Evolutionary conservation across 192 early-diverging fungal species (phyloP).

Genomic region (Entophlyctis helioformis): DNA sequence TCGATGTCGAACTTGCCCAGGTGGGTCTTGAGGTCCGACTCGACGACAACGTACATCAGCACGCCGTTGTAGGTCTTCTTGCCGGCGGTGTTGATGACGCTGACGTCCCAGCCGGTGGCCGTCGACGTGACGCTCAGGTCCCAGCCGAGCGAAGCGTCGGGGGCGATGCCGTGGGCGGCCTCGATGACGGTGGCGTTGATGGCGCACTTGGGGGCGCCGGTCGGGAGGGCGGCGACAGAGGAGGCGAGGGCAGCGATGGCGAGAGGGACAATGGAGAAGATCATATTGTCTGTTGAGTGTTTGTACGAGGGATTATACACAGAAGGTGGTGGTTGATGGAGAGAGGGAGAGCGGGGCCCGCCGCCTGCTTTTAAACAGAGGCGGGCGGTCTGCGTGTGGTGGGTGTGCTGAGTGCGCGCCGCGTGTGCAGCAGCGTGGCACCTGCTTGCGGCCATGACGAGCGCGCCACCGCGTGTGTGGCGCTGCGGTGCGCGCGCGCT

Average conservation of each 20-base stretch:
- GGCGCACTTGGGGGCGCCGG: slow-evolving; percentile 8
- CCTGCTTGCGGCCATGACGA: too few relatives aligned
- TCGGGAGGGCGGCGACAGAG: slow-evolving; percentile 7
- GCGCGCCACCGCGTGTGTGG: too few relatives aligned
- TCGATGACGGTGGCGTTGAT: slow-evolving; percentile 7
- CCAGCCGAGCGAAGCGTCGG: background rate
- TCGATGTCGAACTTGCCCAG: background rate
- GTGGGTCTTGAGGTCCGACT: background rate
- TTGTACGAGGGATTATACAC: too few relatives aligned
- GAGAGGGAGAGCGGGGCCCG: too few relatives aligned
- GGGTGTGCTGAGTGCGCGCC: too few relatives aligned
- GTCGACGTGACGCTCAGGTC: background rate
- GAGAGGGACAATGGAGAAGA: background rate
- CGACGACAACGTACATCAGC: background rate
- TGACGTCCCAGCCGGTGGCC: background rate
- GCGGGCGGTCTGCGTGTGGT: too few relatives aligned
- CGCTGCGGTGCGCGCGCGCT: too few relatives aligned
- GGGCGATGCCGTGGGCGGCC: background rate
- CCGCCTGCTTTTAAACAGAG: too few relatives aligned
- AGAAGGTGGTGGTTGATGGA: too few relatives aligned
- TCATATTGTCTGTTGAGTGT: too few relatives aligned
- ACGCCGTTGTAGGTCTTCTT: background rate
- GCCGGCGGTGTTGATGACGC: background rate
- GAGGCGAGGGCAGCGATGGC: slow-evolving; percentile 1
- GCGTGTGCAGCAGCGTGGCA: too few relatives aligned